These are phyloP conservation scores for Pseudomonodictys pantanalensis DNA, from an alignment of 495 filamentous ascomycete species.

Conservation along the genomic window DNA sequence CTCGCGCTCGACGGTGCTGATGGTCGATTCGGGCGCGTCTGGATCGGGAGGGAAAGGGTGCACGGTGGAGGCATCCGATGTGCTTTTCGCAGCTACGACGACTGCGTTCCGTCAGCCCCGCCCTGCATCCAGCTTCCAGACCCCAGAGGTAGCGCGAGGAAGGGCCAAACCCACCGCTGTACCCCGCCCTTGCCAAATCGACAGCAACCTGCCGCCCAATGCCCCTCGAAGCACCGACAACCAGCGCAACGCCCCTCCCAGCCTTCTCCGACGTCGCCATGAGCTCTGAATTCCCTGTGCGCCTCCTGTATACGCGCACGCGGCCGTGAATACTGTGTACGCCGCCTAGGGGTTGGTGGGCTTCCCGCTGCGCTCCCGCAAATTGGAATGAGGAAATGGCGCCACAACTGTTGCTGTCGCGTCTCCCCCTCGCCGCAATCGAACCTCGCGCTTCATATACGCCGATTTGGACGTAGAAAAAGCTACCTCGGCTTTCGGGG, in stretches of 20 bases:
- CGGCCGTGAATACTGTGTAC: no score
- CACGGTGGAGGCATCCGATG: constrained; percentile 56
- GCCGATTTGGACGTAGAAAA: background rate
- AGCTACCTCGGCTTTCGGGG: background rate
- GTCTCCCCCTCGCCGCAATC: background rate
- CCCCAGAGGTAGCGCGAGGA: no score
- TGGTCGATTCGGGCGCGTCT: constrained; percentile 75
- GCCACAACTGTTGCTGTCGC: background rate
- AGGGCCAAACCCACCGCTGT: constrained; percentile 53
- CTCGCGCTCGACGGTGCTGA: constrained; percentile 78
- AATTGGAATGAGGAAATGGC: background rate
- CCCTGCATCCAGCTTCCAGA: no score
- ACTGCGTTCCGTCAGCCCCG: constrained; percentile 49
- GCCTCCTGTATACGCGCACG: background rate
- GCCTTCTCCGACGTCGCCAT: constrained; percentile 36
- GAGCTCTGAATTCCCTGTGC: background rate
- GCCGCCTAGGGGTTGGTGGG: no score
- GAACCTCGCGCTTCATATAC: no score
- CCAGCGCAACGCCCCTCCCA: constrained; percentile 62
- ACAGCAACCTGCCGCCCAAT: constrained; percentile 79
- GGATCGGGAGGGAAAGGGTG: constrained; percentile 74
- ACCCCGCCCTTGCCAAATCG: constrained; percentile 67
- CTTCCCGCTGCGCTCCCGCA: no score
- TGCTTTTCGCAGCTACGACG: constrained; percentile 76
- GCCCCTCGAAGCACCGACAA: constrained; percentile 72